Evolutionary conservation across 768 basidiomycete species (phyloP), one percentile per base, ranked within the genome.

Genomic region (Psilocybe subaeruginosa): DNA sequence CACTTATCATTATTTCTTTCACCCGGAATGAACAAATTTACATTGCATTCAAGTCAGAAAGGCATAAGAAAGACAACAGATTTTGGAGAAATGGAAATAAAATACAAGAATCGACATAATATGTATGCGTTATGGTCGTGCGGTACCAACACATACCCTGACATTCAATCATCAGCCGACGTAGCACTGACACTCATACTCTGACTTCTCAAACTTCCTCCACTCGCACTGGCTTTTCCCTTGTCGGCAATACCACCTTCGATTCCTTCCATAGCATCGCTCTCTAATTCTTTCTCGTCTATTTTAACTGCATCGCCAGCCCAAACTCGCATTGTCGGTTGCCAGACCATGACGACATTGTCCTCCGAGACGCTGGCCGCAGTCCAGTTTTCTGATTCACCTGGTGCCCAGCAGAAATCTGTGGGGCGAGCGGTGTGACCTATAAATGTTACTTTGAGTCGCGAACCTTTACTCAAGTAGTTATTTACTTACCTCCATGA

Each of bases 311-410:
- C 91, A 55, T 95, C 96, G 2, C 92, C 93, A 2, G 93, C 92
- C 88, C 93, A 96, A 33, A 98, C 88, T 19, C 93, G 91, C 84
- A 93, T 91, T 16, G 92, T 94, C 14, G 97, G 96, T 71, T 95
- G 93, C 97, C 97, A 99, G 4, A 97, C 87, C 93, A 97, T 96
- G 46, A 94, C 84, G 23, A 98, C 87, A 65, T 99, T 99, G 73
- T 99, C 97, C 72, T 99, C 97, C 0, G 96, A 97, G n/a, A 91
- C 86, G 64, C 87, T 95, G 4, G 89, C 82, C 0, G 90, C 82
- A 6, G 91, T 94, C 94, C 94, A 97, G 64, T 88, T 87, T 69
- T 96, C 93, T 17, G 78, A 79, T 65, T 83, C 79, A 12, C 87
- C 89, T 3, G 93, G 91, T n/a, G 91, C 94, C 97, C 97, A 99